A percentile compares a stretch with the other conserved stretches of the same genome.
These are phyloP conservation scores for Areca catechu DNA, from an alignment of 176 grass and related monocot species.

Conservation along the genomic window DNA sequence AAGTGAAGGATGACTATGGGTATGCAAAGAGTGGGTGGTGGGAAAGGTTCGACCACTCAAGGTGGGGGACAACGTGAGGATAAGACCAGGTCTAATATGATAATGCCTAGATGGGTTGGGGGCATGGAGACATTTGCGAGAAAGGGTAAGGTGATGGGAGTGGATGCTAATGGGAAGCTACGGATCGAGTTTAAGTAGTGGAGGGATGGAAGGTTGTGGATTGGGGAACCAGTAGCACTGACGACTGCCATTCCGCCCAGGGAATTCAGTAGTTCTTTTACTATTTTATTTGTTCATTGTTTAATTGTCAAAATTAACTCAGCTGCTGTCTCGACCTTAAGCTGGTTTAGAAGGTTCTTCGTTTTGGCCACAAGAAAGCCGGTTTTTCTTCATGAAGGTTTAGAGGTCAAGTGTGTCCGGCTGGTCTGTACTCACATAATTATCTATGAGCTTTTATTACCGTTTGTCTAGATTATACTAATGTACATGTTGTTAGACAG, in stretches of 20 bases:
- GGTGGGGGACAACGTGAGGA: constrained; percentile 53
- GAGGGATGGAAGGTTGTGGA: constrained; percentile 80
- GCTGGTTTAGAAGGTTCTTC: neutral
- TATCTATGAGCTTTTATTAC: neutral
- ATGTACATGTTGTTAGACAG: neutral
- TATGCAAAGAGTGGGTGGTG: constrained; percentile 90
- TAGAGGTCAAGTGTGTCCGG: neutral
- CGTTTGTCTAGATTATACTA: neutral
- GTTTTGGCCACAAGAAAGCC: neutral
- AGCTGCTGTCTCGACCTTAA: neutral
- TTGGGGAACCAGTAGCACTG: constrained; percentile 78
- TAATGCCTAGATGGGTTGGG: constrained; percentile 87
- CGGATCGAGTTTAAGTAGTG: constrained; percentile 94
- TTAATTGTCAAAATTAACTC: neutral
- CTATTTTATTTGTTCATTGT: constrained; percentile 44
- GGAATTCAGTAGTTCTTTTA: constrained; percentile 41
- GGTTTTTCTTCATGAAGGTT: neutral
- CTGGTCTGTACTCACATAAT: neutral
- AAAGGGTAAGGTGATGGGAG: constrained; percentile 73
- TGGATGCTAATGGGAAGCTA: constrained; percentile 94
- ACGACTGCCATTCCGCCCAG: constrained; percentile 61
- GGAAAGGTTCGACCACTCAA: constrained; percentile 77
- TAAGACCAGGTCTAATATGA: constrained; percentile 69
- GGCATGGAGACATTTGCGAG: constrained; percentile 81
- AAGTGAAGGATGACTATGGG: constrained; percentile 83